Conservation (phyloP, 208 protist genomes). For the Crithidia bombi region DNA sequence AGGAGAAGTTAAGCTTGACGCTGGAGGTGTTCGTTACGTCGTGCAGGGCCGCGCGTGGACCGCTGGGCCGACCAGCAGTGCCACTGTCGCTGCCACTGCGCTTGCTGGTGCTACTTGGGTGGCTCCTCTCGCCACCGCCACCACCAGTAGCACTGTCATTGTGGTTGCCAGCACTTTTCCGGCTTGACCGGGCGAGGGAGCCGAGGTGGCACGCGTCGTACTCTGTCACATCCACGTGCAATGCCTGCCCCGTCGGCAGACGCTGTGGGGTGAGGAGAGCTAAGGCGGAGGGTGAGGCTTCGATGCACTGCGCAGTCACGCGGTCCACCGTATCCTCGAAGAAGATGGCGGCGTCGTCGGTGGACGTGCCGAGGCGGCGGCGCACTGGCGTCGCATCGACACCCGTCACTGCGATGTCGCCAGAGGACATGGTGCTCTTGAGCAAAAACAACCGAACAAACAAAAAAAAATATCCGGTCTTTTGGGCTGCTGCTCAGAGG, state of each 20-base stretch:
- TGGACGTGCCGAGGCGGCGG: constrained; percentile 66
- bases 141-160: too few species aligned
- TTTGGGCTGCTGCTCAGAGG: too few species aligned
- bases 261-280: constrained; percentile 83
- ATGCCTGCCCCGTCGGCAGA: constrained; percentile 27
- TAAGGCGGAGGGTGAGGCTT: constrained; percentile 65
- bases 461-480: constrained; percentile 24
- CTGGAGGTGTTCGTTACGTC: constrained; percentile 47
- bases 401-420: not conserved
- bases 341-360: constrained; percentile 85
- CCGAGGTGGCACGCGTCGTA: constrained; percentile 67
- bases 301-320: constrained; percentile 70
- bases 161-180: too few species aligned
- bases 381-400: constrained; percentile 28
- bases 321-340: constrained; percentile 83
- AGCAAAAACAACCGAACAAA: not conserved
- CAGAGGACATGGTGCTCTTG: not conserved
- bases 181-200: constrained; percentile 11
- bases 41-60: constrained; percentile 31
- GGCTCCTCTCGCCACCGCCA: not conserved
- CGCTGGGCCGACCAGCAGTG: constrained; percentile 16
- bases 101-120: not conserved
- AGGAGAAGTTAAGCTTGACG: constrained; percentile 36
- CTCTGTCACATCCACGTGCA: constrained; percentile 71
- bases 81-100: constrained; percentile 8